These are phyloP conservation scores for Serendipita sp. DNA, from an alignment of 768 basidiomycete species.

Conservation along the genomic window DNA sequence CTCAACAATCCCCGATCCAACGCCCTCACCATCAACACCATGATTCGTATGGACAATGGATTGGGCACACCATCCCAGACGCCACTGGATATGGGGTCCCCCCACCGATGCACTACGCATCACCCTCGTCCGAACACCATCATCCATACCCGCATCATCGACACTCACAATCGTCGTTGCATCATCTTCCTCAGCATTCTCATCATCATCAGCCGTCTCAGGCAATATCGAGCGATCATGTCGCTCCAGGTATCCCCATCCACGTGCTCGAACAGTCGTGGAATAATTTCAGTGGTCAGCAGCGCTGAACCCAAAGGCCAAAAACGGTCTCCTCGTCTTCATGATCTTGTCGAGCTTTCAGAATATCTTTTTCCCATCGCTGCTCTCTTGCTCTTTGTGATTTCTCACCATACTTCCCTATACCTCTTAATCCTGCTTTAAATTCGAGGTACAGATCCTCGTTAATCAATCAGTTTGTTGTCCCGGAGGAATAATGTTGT, in stretches of 20 bases:
- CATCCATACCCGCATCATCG: neutral
- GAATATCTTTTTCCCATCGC: too few relatives aligned
- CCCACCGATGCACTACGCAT: neutral
- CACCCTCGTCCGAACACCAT: neutral
- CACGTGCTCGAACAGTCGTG: conserved; percentile 4
- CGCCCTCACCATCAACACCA: neutral
- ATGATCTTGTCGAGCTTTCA: too few relatives aligned
- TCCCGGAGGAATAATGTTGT: too few relatives aligned
- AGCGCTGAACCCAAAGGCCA: neutral
- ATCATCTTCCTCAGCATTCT: neutral
- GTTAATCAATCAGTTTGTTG: too few relatives aligned
- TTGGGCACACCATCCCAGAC: neutral
- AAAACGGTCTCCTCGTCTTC: too few relatives aligned
- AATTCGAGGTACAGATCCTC: too few relatives aligned
- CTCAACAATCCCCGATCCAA: neutral
- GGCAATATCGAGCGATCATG: neutral
- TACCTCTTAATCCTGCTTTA: too few relatives aligned
- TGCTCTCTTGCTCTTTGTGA: too few relatives aligned
- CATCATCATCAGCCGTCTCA: neutral
- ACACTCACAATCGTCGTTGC: neutral
- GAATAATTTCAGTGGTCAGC: neutral
- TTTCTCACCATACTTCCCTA: too few relatives aligned
- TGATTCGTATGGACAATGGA: conserved; percentile 5
- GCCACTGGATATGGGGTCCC: too few relatives aligned
- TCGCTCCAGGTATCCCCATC: neutral